Evolutionary conservation across 2,329 filamentous ascomycete genomes (phyloP).

Genomic region (Pseudogymnoascus verrucosus): DNA sequence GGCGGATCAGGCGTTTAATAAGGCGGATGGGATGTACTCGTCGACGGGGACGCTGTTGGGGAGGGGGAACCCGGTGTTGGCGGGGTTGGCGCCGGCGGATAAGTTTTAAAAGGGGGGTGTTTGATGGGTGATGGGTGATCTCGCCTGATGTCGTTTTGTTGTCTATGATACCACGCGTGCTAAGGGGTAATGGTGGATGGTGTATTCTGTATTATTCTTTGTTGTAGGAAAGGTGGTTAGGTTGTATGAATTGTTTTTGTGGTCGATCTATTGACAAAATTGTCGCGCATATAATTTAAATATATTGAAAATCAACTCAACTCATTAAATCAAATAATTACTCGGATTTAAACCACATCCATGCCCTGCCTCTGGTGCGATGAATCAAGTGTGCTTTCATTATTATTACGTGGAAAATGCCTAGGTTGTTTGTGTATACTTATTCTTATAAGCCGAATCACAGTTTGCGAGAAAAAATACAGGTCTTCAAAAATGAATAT

Average conservation of each 20-base stretch:
- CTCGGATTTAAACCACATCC: too few species aligned
- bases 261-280: not conserved
- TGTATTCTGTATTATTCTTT: not conserved
- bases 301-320: not conserved
- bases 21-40: not conserved
- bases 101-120: not conserved
- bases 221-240: too few species aligned
- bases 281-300: not conserved
- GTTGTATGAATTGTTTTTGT: too few species aligned
- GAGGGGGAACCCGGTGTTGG: not conserved
- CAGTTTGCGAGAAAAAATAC: too few species aligned
- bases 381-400: too few species aligned
- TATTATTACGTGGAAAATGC: too few species aligned
- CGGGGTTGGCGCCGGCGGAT: not conserved
- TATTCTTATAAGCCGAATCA: too few species aligned
- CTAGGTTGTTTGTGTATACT: too few species aligned
- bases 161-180: not conserved
- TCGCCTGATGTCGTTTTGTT: not conserved
- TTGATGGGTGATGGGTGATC: too few species aligned
- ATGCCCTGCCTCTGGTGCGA: too few species aligned
- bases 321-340: not conserved
- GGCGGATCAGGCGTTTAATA: slow-evolving; percentile 1
- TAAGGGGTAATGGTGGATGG: not conserved
- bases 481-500: too few species aligned
- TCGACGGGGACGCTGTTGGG: not conserved